Evolutionary conservation across 2,329 filamentous ascomycete genomes (phyloP).

Genomic region (Purpureocillium lavendulum): DNA sequence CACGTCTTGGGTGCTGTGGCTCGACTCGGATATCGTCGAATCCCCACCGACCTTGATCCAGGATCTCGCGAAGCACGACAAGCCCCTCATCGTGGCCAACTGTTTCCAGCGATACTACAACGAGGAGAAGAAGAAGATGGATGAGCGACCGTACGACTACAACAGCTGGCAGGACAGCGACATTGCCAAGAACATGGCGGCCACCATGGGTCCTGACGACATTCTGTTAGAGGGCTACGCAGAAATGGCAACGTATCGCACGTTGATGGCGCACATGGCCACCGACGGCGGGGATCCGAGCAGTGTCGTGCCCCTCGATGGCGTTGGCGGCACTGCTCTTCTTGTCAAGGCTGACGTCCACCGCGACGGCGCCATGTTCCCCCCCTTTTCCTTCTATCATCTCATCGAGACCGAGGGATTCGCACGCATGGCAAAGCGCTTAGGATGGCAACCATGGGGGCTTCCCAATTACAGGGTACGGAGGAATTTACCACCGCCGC

Average conservation of each 20-base stretch:
- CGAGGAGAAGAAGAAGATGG: slow-evolving; percentile 55
- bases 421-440: slow-evolving; percentile 85
- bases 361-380: slow-evolving; percentile 97
- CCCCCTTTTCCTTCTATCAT: slow-evolving; percentile 91
- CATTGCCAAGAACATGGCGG: slow-evolving; percentile 64
- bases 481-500: slow-evolving; percentile 17
- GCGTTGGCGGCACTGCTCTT: slow-evolving; percentile 86
- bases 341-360: slow-evolving; percentile 96
- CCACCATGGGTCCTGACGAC: slow-evolving; percentile 81
- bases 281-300: slow-evolving; percentile 47
- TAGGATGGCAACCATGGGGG: slow-evolving; percentile 82
- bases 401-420: slow-evolving; percentile 97
- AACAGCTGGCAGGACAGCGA: slow-evolving; percentile 96
- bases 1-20: slow-evolving; percentile 95
- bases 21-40: slow-evolving; percentile 88
- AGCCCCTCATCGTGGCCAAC: slow-evolving; percentile 89
- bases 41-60: slow-evolving; percentile 79
- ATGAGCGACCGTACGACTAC: slow-evolving; percentile 85
- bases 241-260: slow-evolving; percentile 86
- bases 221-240: slow-evolving; percentile 89
- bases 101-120: slow-evolving; percentile 86
- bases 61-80: slow-evolving; percentile 79
- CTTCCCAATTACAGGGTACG: slow-evolving; percentile 97
- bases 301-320: slow-evolving; percentile 70
- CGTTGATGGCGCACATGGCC: slow-evolving; percentile 80